These are phyloP conservation scores for Wallacemonas sp. DNA, from an alignment of 208 protist genomes.

Conservation along the genomic window DNA sequence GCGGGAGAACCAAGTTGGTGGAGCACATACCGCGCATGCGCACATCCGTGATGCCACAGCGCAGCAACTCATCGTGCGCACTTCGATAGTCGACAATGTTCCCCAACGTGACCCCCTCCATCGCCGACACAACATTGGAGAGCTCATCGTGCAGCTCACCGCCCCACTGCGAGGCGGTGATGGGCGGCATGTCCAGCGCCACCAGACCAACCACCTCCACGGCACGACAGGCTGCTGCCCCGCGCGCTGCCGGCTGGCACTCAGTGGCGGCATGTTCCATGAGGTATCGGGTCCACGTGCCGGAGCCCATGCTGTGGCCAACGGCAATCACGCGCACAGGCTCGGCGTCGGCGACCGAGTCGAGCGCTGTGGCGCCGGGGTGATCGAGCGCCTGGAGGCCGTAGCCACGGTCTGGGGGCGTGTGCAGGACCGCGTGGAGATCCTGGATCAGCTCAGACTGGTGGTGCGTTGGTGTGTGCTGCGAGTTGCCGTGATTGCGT, in stretches of 20 bases:
- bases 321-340: slow-evolving; percentile 37
- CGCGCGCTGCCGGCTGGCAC: not conserved
- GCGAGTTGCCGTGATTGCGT: slow-evolving; percentile 62
- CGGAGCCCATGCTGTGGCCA: slow-evolving; percentile 71
- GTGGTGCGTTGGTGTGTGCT: slow-evolving; percentile 47
- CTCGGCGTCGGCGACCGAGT: not conserved
- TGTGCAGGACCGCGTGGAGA: slow-evolving; percentile 34
- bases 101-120: slow-evolving; percentile 43
- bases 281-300: slow-evolving; percentile 51
- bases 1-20: slow-evolving; percentile 48
- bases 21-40: slow-evolving; percentile 48
- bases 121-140: slow-evolving; percentile 33
- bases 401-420: not conserved
- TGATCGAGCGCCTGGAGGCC: slow-evolving; percentile 3
- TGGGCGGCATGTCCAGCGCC: slow-evolving; percentile 61
- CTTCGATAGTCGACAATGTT: slow-evolving; percentile 42
- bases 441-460: slow-evolving; percentile 40
- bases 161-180: slow-evolving; percentile 31
- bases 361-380: not conserved
- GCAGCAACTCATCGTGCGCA: slow-evolving; percentile 53
- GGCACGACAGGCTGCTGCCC: not conserved
- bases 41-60: slow-evolving; percentile 45
- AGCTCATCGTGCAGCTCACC: slow-evolving; percentile 32
- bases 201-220: slow-evolving; percentile 32
- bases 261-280: slow-evolving; percentile 28